Percentiles rank a stretch among this genome's conserved stretches.
phyloP scores from a whole-genome alignment of 441 rosid species.

The Iberis amara region DNA sequence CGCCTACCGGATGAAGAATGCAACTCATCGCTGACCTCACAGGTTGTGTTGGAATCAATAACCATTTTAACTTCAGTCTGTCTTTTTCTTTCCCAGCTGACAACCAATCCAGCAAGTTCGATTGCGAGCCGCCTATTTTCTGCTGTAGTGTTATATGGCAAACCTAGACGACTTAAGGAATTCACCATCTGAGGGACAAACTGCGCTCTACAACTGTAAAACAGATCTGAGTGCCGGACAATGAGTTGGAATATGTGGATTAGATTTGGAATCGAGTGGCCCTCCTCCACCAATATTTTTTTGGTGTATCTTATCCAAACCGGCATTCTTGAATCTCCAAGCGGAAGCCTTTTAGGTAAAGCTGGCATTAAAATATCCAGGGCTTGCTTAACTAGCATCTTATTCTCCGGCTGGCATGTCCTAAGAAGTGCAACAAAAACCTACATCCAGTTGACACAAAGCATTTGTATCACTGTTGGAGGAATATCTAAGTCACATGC shows the following conservation, averaged over 20 bases:
- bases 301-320: conserved; percentile 98
- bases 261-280: conserved; percentile 90
- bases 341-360: conserved; percentile 88
- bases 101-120: conserved; percentile 99
- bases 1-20: conserved; percentile 52
- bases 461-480: conserved; percentile 12
- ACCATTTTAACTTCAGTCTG: conserved; percentile 74
- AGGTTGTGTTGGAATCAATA: conserved; percentile 49
- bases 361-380: conserved; percentile 99
- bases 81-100: conserved; percentile 96
- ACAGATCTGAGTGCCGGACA: conserved; percentile 92
- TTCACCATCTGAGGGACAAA: conserved; percentile 99
- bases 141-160: conserved; percentile 84
- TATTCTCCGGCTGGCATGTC: conserved; percentile 96
- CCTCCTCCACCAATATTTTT: conserved; percentile 96
- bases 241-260: conserved; percentile 98
- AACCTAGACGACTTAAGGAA: conserved; percentile 96
- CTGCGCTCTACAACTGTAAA: conserved; percentile 95
- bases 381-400: conserved; percentile 96
- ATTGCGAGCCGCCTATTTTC: conserved; percentile 98
- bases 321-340: conserved; percentile 96
- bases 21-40: conserved; percentile 52
- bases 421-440: conserved; percentile 98
- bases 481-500: conserved; percentile 8
- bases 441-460: conserved; percentile 42